These are phyloP conservation scores for Hypoxylon subgilvum DNA, from an alignment of 495 filamentous ascomycete genomes.

Conservation along the genomic window DNA sequence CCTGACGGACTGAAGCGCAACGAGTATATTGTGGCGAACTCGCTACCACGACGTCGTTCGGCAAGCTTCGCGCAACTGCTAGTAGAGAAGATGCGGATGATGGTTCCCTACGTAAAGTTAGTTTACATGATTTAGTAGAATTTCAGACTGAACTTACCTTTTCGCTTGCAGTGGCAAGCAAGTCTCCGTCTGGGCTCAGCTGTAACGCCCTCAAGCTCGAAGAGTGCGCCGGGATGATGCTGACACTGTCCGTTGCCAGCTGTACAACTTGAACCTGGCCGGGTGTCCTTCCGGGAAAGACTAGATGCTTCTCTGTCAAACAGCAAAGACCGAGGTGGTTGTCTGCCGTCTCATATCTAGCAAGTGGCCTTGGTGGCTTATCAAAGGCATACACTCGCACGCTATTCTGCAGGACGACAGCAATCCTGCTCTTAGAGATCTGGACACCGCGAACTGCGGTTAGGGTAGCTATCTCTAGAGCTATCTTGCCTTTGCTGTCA, in stretches of 20 bases:
- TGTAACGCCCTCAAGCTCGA: conserved; percentile 78
- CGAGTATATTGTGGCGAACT: conserved; percentile 85
- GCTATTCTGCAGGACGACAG: conserved; percentile 80
- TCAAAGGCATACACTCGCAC: conserved; percentile 83
- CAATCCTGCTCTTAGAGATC: conserved; percentile 76
- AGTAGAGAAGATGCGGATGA: conserved; percentile 83
- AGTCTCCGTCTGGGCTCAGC: conserved; percentile 77
- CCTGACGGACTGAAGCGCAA: conserved; percentile 84
- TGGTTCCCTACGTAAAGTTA: conserved; percentile 68
- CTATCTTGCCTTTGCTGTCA: conserved; percentile 76
- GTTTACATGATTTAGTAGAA: neutral
- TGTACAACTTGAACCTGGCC: conserved; percentile 95
- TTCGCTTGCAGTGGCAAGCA: conserved; percentile 91
- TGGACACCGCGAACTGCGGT: conserved; percentile 78
- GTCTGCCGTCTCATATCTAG: conserved; percentile 82
- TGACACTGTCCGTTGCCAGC: conserved; percentile 79
- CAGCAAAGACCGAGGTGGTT: conserved; percentile 84
- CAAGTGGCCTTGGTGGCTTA: conserved; percentile 72
- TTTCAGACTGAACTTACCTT: conserved; percentile 55
- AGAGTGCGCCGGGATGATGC: conserved; percentile 91
- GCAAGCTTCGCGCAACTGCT: conserved; percentile 76
- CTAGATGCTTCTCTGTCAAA: conserved; percentile 71
- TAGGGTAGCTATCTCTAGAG: conserved; percentile 59
- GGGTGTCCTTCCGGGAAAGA: conserved; percentile 80
- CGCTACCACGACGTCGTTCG: conserved; percentile 86